These are phyloP conservation scores for Cladorrhinum sp. DNA, from an alignment of 2,329 filamentous ascomycete genomes.

Conservation along the genomic window DNA sequence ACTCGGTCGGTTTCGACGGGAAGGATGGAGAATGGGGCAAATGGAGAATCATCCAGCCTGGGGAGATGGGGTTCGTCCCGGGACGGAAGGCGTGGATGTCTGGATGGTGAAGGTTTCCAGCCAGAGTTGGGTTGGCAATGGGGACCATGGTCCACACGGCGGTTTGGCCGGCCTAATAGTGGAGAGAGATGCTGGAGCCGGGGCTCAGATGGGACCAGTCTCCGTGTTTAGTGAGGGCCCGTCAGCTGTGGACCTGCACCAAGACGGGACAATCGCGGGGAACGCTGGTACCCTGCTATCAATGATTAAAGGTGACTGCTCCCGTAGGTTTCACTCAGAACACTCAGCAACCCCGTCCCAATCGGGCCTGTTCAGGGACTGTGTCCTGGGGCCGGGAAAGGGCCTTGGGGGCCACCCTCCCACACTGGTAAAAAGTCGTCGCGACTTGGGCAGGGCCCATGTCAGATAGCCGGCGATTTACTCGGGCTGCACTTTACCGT, in stretches of 20 bases:
- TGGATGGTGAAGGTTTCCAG: constrained; percentile 20
- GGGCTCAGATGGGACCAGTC: constrained; percentile 12
- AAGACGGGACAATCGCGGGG: constrained; percentile 7
- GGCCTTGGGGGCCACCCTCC: neutral
- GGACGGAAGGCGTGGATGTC: constrained; percentile 8
- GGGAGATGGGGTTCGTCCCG: constrained; percentile 4
- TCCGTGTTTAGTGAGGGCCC: neutral
- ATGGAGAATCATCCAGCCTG: too few relatives aligned
- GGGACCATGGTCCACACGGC: constrained; percentile 46
- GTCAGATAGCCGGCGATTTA: constrained; percentile 19
- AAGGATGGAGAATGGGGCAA: constrained; percentile 1
- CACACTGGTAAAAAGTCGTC: constrained; percentile 6
- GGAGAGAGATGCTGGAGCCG: constrained; percentile 37
- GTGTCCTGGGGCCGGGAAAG: constrained; percentile 14
- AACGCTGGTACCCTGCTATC: constrained; percentile 22
- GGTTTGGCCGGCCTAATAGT: constrained; percentile 59
- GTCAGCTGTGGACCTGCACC: neutral
- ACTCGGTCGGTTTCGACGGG: neutral
- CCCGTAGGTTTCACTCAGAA: constrained; percentile 26
- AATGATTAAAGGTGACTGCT: constrained; percentile 11
- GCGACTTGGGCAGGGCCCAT: neutral
- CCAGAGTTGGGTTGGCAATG: constrained; percentile 11
- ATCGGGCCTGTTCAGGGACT: constrained; percentile 30
- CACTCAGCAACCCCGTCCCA: constrained; percentile 24
- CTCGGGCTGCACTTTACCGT: constrained; percentile 3